Conservation (phyloP, 208 protist genomes). For the Leishmania gerbilli region DNA sequence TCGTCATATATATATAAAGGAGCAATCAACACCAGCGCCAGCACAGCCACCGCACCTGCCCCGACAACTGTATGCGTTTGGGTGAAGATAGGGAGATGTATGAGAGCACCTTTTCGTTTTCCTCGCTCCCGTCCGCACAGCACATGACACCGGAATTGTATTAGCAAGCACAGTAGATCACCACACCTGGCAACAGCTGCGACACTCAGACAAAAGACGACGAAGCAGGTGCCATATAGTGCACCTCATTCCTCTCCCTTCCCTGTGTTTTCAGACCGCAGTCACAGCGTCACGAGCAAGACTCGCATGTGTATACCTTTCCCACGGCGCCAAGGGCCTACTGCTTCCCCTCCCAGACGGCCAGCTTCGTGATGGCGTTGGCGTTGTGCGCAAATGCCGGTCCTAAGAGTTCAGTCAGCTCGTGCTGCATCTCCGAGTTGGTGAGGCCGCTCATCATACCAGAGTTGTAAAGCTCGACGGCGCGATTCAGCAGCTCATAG, state of each 20-base stretch:
- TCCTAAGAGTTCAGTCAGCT: constrained; percentile 72
- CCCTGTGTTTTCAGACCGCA: neutral
- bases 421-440: constrained; percentile 70
- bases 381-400: constrained; percentile 64
- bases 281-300: neutral
- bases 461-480: constrained; percentile 76
- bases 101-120: neutral
- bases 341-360: constrained; percentile 84
- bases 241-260: neutral
- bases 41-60: neutral
- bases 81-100: constrained; percentile 7
- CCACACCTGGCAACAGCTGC: neutral
- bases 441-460: constrained; percentile 59
- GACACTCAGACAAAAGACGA: neutral
- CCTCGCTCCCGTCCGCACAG: neutral
- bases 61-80: neutral
- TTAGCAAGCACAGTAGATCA: neutral
- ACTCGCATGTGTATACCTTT: neutral
- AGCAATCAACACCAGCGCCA: neutral
- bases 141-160: neutral
- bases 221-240: neutral
- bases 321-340: constrained; percentile 31
- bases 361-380: constrained; percentile 86
- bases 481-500: constrained; percentile 55
- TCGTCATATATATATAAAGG: neutral